Percentiles rank a stretch among this genome's conserved stretches.
Conservation (phyloP, 164 flowering plant genomes). For the Sedum album region DNA sequence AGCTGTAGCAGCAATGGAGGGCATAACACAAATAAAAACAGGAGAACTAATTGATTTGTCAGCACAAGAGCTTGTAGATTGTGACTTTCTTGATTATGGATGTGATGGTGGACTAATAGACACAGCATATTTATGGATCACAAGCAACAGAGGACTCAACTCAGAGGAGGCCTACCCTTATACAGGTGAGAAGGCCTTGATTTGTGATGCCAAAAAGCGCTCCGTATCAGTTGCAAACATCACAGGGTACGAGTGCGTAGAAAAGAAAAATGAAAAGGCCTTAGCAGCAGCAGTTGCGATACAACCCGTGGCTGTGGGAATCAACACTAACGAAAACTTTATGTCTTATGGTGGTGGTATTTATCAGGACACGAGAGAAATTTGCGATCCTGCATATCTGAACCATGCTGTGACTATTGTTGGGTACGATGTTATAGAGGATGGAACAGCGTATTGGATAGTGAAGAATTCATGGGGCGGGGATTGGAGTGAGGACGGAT, state of each 20-base stretch:
- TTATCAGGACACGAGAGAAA: not conserved
- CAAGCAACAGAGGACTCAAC: slow-evolving; percentile 5
- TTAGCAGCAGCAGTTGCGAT: slow-evolving; percentile 21
- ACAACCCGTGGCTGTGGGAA: slow-evolving; percentile 22
- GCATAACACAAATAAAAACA: slow-evolving; percentile 13
- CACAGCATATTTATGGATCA: slow-evolving; percentile 3
- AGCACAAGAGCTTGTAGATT: slow-evolving; percentile 21
- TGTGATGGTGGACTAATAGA: slow-evolving; percentile 12
- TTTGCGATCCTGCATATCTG: not conserved
- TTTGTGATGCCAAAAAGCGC: not conserved
- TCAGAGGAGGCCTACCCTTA: slow-evolving; percentile 12
- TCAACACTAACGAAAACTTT: slow-evolving; percentile 17
- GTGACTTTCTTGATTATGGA: slow-evolving; percentile 8
- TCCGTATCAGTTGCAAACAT: not conserved
- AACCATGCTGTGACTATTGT: slow-evolving; percentile 23
- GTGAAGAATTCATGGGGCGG: slow-evolving; percentile 18
- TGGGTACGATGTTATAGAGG: slow-evolving; percentile 18
- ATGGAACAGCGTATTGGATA: slow-evolving; percentile 28
- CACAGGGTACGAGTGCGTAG: slow-evolving; percentile 7
- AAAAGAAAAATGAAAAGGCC: not conserved
- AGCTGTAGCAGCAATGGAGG: slow-evolving; percentile 23
- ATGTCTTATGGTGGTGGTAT: no score
- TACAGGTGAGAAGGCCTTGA: not conserved
- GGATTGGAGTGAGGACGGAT: slow-evolving; percentile 3
- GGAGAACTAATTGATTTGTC: slow-evolving; percentile 15